Evolutionary conservation across 352 stramenopile species (phyloP), one percentile per base, ranked within the genome.

Genomic region (Globisporangium spiculum): DNA sequence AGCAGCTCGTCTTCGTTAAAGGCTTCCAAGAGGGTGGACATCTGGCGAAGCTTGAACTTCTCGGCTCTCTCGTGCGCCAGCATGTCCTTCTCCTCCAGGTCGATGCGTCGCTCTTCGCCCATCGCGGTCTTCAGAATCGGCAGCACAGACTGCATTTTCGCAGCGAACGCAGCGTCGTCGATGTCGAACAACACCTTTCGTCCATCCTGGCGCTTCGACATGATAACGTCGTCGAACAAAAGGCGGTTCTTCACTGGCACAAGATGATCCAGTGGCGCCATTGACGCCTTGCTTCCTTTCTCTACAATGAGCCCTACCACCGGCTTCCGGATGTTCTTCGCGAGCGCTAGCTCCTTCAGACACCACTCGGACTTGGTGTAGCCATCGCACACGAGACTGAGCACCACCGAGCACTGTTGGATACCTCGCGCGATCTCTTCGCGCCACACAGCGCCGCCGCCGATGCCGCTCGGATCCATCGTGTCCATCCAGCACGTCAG

Each of bases 401-500:
- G 71, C 36, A 94, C 83, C 1, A 94, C 72, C 16, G 81, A 87
- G 68, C 80, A 89, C 54, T 92, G 90, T 46, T 81, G 75, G 64
- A 94, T 92, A 38, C 83, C 87, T 46, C 85, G 83, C 3, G 85
- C 87, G 27, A 94, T 92, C 60, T 93, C 84, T 68, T 94, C 80
- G 57, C 87, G 83, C 87, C 87, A 94, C 6, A 94, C 83, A 0
- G 83, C 83, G 44, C 85, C 86, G 14, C 86, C 87, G 20, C 84
- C 84, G 27, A 94, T 93, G 24, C 83, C 86, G 44, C 78, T 90
- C 6, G 84, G 85, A 60, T 94, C 85, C 85, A 93, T 93, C 22
- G 81, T 89, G 69, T 94, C 87, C 82, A 95, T 89, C 85, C 84
- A 93, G 59, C 83, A 92, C 22, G 87, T 93, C 4, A 92, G 63